Conservation (phyloP, 2,329 filamentous ascomycete species). For the Fusarium temperatum region DNA sequence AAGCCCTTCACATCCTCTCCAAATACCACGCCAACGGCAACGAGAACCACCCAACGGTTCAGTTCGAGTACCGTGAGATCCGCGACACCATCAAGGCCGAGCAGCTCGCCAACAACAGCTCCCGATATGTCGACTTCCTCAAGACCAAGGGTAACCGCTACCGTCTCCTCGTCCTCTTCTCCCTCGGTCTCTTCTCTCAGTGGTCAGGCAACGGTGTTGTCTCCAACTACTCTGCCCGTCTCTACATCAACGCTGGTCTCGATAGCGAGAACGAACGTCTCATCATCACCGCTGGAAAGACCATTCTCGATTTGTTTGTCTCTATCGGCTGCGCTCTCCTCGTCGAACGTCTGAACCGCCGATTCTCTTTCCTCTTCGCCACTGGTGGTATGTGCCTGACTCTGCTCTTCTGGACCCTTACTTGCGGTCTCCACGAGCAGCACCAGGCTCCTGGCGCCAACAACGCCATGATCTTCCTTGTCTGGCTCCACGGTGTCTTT, state of each 20-base stretch:
- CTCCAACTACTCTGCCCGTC: conserved; percentile 71
- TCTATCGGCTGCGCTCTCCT: conserved; percentile 62
- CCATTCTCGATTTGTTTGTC: conserved; percentile 66
- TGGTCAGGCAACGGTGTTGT: conserved; percentile 74
- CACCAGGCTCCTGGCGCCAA: conserved; percentile 52
- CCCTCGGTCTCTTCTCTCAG: conserved; percentile 72
- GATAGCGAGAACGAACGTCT: conserved; percentile 64
- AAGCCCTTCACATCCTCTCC: conserved; percentile 68
- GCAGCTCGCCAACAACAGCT: conserved; percentile 56
- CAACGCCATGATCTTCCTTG: conserved; percentile 64
- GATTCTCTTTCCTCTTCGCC: conserved; percentile 62
- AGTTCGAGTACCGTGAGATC: conserved; percentile 74
- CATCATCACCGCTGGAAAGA: conserved; percentile 64
- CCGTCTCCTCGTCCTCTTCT: conserved; percentile 68
- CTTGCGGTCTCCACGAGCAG: conserved; percentile 63
- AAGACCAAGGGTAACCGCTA: conserved; percentile 71
- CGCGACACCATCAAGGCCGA: conserved; percentile 69
- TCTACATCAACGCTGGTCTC: conserved; percentile 70
- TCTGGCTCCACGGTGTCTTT: conserved; percentile 68
- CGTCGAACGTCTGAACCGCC: conserved; percentile 61
- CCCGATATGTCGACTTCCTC: conserved; percentile 69
- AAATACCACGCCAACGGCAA: conserved; percentile 72
- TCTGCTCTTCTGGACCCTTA: conserved; percentile 61
- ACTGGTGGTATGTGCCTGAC: conserved; percentile 58
- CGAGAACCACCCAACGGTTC: conserved; percentile 65